phyloP scores from a whole-genome alignment of 768 basidiomycete species.

The Amanita inopinata region DNA sequence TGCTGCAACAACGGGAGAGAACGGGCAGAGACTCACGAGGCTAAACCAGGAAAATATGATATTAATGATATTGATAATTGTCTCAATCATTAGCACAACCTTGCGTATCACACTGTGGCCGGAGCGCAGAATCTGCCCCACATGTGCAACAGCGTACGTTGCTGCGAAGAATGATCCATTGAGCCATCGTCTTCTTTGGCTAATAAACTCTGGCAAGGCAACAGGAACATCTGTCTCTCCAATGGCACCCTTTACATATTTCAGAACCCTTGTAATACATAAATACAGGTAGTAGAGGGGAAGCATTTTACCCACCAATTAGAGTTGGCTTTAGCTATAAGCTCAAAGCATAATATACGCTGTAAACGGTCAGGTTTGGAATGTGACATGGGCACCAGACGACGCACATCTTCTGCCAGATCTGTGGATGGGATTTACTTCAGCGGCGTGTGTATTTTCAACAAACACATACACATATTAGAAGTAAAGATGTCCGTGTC shows the following conservation, averaged over 20 bases:
- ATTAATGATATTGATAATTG: conserved; percentile 80
- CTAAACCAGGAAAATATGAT: conserved; percentile 91
- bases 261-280: conserved; percentile 66
- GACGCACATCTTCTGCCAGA: conserved; percentile 80
- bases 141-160: conserved; percentile 87
- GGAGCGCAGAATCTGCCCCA: conserved; percentile 66
- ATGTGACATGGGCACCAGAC: background rate
- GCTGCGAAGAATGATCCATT: conserved; percentile 95
- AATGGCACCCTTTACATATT: conserved; percentile 90
- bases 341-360: conserved; percentile 78
- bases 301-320: conserved; percentile 43
- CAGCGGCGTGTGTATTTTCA: conserved; percentile 3
- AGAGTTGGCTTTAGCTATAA: conserved; percentile 69
- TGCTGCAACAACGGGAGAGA: background rate
- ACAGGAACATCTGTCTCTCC: conserved; percentile 95
- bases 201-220: conserved; percentile 85
- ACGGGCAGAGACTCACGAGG: conserved; percentile 43
- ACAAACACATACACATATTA: conserved; percentile 72
- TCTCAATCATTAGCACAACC: conserved; percentile 64
- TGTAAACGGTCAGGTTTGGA: conserved; percentile 21
- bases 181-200: conserved; percentile 82
- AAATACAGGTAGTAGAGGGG: conserved; percentile 11
- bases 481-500: conserved; percentile 92
- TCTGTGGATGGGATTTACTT: conserved; percentile 32
- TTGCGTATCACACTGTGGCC: conserved; percentile 79